A percentile compares a stretch with the other conserved stretches of the same genome.
These are phyloP conservation scores for Ogataea pignaliae DNA, from an alignment of 805 yeast genomes.

Conservation along the genomic window DNA sequence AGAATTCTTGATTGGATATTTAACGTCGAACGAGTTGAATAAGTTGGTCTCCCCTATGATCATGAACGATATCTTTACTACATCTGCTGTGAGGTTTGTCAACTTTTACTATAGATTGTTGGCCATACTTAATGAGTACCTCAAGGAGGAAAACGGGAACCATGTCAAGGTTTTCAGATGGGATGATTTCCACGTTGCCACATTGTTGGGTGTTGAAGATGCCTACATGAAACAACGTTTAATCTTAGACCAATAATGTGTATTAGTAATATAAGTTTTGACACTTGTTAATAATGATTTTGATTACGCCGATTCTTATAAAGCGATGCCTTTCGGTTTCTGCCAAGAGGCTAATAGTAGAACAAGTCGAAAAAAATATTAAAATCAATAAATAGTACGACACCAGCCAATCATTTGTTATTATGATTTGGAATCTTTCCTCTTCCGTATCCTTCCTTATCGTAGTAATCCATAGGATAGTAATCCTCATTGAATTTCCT, in stretches of 20 bases:
- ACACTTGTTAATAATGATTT: no score
- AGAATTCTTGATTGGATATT: constrained; percentile 53
- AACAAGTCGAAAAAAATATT: constrained; percentile 5
- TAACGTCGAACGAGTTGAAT: constrained; percentile 52
- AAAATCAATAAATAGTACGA: constrained; percentile 5
- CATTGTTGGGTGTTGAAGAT: constrained; percentile 65
- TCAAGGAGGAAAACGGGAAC: constrained; percentile 26
- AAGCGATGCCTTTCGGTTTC: no score
- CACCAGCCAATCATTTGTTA: constrained; percentile 1
- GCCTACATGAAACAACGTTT: constrained; percentile 21
- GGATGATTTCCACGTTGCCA: constrained; percentile 58
- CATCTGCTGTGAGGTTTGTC: constrained; percentile 47
- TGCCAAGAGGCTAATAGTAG: no score
- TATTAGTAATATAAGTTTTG: not conserved
- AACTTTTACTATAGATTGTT: constrained; percentile 40
- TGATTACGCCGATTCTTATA: no score
- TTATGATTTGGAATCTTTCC: constrained; percentile 61
- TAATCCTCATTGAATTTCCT: constrained; percentile 54
- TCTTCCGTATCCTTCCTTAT: constrained; percentile 85
- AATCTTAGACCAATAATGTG: constrained; percentile 2
- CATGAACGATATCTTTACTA: constrained; percentile 49
- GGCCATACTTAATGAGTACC: constrained; percentile 33
- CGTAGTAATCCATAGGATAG: constrained; percentile 96
- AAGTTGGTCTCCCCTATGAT: constrained; percentile 61
- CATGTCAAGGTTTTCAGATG: constrained; percentile 39